Evolutionary conservation across 106 monocot genomes (phyloP), one percentile per base, ranked within the genome.

Genomic region (Dendrobium catenatum): DNA sequence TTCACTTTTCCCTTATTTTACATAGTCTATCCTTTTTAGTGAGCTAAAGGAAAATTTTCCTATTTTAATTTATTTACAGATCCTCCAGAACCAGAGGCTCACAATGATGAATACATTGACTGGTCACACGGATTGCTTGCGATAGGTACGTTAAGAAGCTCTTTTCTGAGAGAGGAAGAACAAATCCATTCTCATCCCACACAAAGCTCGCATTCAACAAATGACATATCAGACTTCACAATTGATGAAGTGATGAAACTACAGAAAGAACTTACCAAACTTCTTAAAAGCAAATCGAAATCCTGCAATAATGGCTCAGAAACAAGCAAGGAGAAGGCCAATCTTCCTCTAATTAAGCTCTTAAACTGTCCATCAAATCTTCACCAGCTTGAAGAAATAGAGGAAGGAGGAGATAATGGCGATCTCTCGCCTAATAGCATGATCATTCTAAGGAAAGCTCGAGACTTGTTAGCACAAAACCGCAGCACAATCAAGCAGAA

Each of bases 381-480:
- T 51, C 33, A 87, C 83, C 87, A 11, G 90, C 86, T 51, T 51
- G 87, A 10, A 76, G 64, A 58, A 51, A 29, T 22, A 15, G 85
- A 81, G 13, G 44, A 46, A 29, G 73, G 58, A 51, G 89, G 78
- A 31, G 77, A 82, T 66, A 77, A 55, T 33, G 85, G 81, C n/a
- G 83, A 91, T 55, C 81, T 91, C 41, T 94, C 94, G 15, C 91
- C 94, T 16, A 68, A 88, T 29, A 92, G 86, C 61, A 91, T 90
- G 24, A 64, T 64, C 5, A 85, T 92, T 15, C 46, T 92, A 17
- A 82, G 73, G 80, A 92, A 81, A 82, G 88, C 82, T 19, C 89
- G 82, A 55, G 89, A 93, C 67, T 64, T 64, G 20, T 72, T 92
- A 40, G 73, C 85, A 42, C 87, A 84, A 7, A 86, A 86, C n/a